These are phyloP conservation scores for Blepharisma japonicum DNA, from an alignment of 73 alveolate species.

Conservation along the genomic window DNA sequence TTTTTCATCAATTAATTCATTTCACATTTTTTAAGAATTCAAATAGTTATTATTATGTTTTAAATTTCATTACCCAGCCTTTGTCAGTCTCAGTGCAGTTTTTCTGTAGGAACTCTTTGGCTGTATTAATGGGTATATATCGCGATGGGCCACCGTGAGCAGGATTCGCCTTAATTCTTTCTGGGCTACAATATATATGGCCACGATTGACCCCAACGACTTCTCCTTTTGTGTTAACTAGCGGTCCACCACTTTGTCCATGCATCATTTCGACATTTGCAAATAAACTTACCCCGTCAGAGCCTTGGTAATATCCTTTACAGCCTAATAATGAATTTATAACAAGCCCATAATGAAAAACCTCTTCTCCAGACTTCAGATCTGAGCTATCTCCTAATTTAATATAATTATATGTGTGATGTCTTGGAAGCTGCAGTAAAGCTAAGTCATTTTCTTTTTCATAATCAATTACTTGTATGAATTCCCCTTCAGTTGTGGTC, in stretches of 20 bases:
- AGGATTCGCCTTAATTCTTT: background rate
- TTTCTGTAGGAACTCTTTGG: background rate
- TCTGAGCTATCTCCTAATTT: background rate
- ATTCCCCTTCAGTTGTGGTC: background rate
- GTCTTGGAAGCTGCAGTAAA: conserved; percentile 1
- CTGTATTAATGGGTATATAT: background rate
- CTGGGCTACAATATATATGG: conserved; percentile 15
- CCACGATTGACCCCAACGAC: conserved; percentile 10
- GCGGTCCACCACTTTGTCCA: conserved; percentile 29
- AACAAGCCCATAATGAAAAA: background rate
- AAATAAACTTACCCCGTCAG: background rate
- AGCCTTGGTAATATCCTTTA: background rate
- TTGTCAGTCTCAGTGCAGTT: background rate
- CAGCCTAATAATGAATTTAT: background rate
- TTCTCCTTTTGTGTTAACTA: background rate
- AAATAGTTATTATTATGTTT: background rate
- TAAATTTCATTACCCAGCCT: background rate
- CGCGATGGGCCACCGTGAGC: conserved; percentile 17
- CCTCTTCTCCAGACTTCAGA: background rate
- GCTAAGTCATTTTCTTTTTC: background rate
- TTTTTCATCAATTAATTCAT: too few relatives aligned
- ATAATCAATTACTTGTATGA: background rate
- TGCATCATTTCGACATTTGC: conserved; percentile 1
- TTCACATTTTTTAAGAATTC: background rate
- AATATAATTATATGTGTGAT: background rate